phyloP scores from a whole-genome alignment of 306 rosid genomes.

The Lagenaria siceraria region DNA sequence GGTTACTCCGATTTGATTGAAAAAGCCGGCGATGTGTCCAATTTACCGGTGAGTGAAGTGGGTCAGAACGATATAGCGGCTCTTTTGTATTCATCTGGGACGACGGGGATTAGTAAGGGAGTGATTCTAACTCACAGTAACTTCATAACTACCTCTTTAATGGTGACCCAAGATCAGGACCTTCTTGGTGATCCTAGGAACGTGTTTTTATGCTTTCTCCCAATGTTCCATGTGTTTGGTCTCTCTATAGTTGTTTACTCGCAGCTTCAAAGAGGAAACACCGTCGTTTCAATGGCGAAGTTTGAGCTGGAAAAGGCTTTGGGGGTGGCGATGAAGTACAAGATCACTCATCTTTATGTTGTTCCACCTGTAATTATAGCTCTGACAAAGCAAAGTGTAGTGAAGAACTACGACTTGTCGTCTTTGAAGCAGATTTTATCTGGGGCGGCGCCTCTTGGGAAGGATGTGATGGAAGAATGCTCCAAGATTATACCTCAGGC shows the following conservation, averaged over 20 bases:
- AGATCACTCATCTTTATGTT: slow-evolving; percentile 20
- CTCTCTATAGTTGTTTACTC: slow-evolving; percentile 14
- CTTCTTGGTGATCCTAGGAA: slow-evolving; percentile 14
- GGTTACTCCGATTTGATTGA: slow-evolving; percentile 18
- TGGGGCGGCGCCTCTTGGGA: slow-evolving; percentile 31
- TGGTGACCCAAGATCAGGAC: slow-evolving; percentile 23
- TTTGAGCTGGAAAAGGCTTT: slow-evolving; percentile 22
- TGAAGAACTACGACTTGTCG: slow-evolving; percentile 22
- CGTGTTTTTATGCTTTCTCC: slow-evolving; percentile 30
- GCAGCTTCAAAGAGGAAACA: slow-evolving; percentile 29
- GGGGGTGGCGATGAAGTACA: slow-evolving; percentile 21
- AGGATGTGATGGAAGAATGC: slow-evolving; percentile 26
- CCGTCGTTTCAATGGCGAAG: slow-evolving; percentile 26
- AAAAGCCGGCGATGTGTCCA: not conserved
- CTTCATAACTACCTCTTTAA: slow-evolving; percentile 27
- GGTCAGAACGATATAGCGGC: slow-evolving; percentile 28
- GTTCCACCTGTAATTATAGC: slow-evolving; percentile 33
- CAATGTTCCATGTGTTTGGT: slow-evolving; percentile 35
- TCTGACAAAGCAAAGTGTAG: slow-evolving; percentile 11
- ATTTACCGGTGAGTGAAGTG: not conserved
- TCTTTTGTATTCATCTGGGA: slow-evolving; percentile 41
- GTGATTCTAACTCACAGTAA: slow-evolving; percentile 31
- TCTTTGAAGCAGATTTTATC: slow-evolving; percentile 20
- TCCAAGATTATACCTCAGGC: slow-evolving; percentile 16
- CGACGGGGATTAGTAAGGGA: slow-evolving; percentile 41